These are phyloP conservation scores for Cardamine chenopodiifolia DNA, from an alignment of 345 rosid genomes.

Conservation along the genomic window DNA sequence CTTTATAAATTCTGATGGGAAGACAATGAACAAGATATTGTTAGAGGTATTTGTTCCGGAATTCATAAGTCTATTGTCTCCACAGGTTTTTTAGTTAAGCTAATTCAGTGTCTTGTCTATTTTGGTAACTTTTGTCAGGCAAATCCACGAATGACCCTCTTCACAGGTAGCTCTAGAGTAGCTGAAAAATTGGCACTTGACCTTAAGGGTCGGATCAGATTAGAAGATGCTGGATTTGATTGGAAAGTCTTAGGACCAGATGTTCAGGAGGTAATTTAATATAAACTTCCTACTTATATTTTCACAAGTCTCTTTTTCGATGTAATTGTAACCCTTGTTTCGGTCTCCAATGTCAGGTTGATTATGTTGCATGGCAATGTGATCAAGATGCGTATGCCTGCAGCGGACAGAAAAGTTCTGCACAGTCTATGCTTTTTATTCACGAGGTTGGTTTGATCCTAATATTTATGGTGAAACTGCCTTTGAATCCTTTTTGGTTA, in stretches of 20 bases:
- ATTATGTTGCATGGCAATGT: constrained; percentile 95
- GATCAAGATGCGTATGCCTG: constrained; percentile 99
- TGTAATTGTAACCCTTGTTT: constrained; percentile 10
- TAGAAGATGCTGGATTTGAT: constrained; percentile 99
- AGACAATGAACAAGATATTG: constrained; percentile 84
- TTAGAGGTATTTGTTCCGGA: constrained; percentile 64
- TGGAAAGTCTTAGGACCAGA: constrained; percentile 99
- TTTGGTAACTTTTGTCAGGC: constrained; percentile 56
- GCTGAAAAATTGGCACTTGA: constrained; percentile 95
- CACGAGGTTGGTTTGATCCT: constrained; percentile 71
- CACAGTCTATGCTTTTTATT: constrained; percentile 90
- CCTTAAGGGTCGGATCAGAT: constrained; percentile 79
- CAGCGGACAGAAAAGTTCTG: constrained; percentile 99
- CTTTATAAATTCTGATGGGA: constrained; percentile 93
- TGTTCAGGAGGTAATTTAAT: constrained; percentile 74
- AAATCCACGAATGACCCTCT: constrained; percentile 92
- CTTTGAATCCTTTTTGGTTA: constrained; percentile 14
- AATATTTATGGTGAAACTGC: constrained; percentile 9
- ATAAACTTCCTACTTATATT: not conserved
- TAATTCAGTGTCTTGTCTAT: not conserved
- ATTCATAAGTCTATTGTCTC: not conserved
- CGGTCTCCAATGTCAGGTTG: constrained; percentile 60
- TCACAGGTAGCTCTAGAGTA: constrained; percentile 95
- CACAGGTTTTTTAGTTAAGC: not conserved
- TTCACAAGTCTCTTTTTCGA: constrained; percentile 1